Percentiles rank a stretch among this genome's conserved stretches.
Conservation (phyloP, 2,329 filamentous ascomycete species). For the Mycocentrospora acerina region DNA sequence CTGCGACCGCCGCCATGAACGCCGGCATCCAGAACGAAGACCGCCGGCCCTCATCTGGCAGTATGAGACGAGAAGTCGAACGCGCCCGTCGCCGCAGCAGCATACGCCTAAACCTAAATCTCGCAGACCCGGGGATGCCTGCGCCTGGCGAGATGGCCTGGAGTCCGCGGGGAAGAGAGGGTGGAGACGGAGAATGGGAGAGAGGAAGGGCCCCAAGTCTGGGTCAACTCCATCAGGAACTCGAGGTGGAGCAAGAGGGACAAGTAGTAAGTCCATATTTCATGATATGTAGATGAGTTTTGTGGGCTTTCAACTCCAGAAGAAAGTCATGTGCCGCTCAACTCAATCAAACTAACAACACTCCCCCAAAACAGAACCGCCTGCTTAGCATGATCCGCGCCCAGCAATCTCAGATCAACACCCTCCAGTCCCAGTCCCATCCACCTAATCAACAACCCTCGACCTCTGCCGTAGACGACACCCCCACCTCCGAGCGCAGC, state of each 20-base stretch:
- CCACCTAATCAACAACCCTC: constrained; percentile 31
- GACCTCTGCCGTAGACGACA: constrained; percentile 52
- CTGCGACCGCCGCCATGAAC: constrained; percentile 76
- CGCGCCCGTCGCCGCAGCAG: constrained; percentile 64
- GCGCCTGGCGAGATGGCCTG: constrained; percentile 68
- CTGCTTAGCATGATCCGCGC: constrained; percentile 74
- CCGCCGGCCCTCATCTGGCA: constrained; percentile 50
- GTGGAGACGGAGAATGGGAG: constrained; percentile 42
- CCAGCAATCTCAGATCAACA: constrained; percentile 70
- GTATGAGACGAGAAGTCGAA: constrained; percentile 45
- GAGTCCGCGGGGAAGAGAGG: constrained; percentile 35
- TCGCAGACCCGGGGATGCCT: constrained; percentile 70
- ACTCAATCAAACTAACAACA: too few relatives aligned
- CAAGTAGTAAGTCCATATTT: constrained; percentile 61
- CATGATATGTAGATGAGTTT: not conserved
- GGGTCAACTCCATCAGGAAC: constrained; percentile 75
- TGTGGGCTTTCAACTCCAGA: too few relatives aligned
- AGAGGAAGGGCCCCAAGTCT: constrained; percentile 70
- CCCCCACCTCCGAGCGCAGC: constrained; percentile 50
- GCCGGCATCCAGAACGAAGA: constrained; percentile 70
- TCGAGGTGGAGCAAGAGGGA: constrained; percentile 77
- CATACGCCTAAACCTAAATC: constrained; percentile 71
- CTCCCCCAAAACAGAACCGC: constrained; percentile 59
- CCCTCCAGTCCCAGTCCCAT: constrained; percentile 51
- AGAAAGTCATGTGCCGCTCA: too few relatives aligned